Conservation (phyloP, 495 filamentous ascomycete species). For the Penicillium samsonianum region DNA sequence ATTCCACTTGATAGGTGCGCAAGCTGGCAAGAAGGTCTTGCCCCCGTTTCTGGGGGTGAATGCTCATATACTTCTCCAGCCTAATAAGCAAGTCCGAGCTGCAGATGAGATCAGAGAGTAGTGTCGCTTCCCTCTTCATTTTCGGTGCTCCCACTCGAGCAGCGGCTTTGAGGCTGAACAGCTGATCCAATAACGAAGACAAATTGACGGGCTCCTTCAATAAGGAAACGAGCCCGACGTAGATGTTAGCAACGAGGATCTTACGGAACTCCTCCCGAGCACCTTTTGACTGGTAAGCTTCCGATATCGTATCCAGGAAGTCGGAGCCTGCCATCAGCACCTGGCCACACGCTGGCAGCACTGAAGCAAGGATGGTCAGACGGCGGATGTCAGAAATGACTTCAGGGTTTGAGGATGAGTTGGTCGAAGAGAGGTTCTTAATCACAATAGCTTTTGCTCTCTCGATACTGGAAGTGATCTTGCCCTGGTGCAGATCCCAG, state of each 20-base stretch:
- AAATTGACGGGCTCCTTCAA: slow-evolving; percentile 66
- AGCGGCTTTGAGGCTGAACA: slow-evolving; percentile 75
- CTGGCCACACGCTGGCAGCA: slow-evolving; percentile 40
- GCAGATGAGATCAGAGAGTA: slow-evolving; percentile 50
- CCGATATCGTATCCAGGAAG: slow-evolving; percentile 73
- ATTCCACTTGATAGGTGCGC: slow-evolving; percentile 47
- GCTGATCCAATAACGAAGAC: slow-evolving; percentile 73
- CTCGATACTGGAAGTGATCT: slow-evolving; percentile 44
- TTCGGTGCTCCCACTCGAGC: slow-evolving; percentile 53
- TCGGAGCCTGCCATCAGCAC: slow-evolving; percentile 82
- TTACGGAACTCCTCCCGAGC: slow-evolving; percentile 56
- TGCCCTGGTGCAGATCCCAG: slow-evolving; percentile 38
- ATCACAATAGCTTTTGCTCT: slow-evolving; percentile 50
- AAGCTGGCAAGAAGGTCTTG: slow-evolving; percentile 43
- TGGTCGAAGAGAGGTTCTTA: slow-evolving; percentile 49
- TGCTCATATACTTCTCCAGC: slow-evolving; percentile 58
- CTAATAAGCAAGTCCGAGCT: slow-evolving; percentile 41
- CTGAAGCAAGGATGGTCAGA: slow-evolving; percentile 43
- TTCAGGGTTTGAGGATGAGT: slow-evolving; percentile 31
- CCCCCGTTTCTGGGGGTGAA: slow-evolving; percentile 49
- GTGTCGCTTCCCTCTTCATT: slow-evolving; percentile 40
- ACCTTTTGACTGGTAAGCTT: slow-evolving; percentile 59
- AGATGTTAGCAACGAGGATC: slow-evolving; percentile 66
- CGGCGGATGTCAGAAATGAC: slow-evolving; percentile 38
- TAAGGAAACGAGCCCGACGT: slow-evolving; percentile 69